Conservation (phyloP, 306 rosid genomes). For the Trichosanthes cucumerina region DNA sequence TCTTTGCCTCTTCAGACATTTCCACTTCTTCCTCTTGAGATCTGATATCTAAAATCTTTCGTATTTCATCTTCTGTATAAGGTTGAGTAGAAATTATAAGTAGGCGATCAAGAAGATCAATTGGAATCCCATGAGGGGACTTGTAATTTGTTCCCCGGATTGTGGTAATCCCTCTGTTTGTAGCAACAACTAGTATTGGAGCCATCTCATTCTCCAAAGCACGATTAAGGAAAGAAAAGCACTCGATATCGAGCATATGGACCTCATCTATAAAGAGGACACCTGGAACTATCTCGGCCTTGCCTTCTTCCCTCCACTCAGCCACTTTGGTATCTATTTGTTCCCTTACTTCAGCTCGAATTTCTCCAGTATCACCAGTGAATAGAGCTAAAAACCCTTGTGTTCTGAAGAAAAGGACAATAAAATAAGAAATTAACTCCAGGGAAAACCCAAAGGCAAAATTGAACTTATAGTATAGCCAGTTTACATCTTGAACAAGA, state of each 20-base stretch:
- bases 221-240: constrained; percentile 88
- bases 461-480: not conserved
- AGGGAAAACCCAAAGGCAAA: not conserved
- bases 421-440: constrained; percentile 14
- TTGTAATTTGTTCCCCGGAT: constrained; percentile 92
- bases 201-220: constrained; percentile 97
- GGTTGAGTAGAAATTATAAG: constrained; percentile 91
- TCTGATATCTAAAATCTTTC: constrained; percentile 75
- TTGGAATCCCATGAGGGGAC: constrained; percentile 94
- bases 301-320: constrained; percentile 98
- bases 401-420: constrained; percentile 39
- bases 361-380: constrained; percentile 98
- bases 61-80: constrained; percentile 69
- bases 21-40: constrained; percentile 94
- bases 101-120: constrained; percentile 84
- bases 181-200: constrained; percentile 90
- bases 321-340: constrained; percentile 99
- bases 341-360: constrained; percentile 95
- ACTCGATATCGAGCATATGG: constrained; percentile 95
- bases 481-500: not conserved
- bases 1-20: constrained; percentile 80
- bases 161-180: constrained; percentile 89
- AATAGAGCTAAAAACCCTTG: constrained; percentile 96
- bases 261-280: constrained; percentile 96
- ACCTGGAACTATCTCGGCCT: constrained; percentile 96